Conservation (phyloP, 352 stramenopile genomes). For the Globisporangium abappressorium region DNA sequence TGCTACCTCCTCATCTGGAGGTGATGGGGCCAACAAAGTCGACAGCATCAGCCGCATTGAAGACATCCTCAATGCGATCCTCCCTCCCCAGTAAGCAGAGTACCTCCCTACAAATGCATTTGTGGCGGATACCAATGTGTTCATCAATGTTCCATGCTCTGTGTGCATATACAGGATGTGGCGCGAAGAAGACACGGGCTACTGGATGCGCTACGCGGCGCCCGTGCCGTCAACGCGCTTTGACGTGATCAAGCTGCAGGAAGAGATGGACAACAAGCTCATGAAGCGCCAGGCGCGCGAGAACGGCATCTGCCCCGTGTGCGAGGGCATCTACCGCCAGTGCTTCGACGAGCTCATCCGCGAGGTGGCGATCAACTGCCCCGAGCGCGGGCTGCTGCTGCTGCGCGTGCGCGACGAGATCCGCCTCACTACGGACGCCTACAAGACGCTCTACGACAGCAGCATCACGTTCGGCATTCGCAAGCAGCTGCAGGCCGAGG, state of each 20-base stretch:
- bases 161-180: slow-evolving; percentile 48
- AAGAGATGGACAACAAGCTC: slow-evolving; percentile 88
- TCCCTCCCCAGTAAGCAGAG: slow-evolving; percentile 61
- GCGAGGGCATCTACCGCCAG: slow-evolving; percentile 93
- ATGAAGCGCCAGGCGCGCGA: slow-evolving; percentile 89
- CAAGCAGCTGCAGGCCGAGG: slow-evolving; percentile 93
- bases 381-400: slow-evolving; percentile 90
- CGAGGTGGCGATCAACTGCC: slow-evolving; percentile 90
- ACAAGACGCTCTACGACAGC: slow-evolving; percentile 94
- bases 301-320: slow-evolving; percentile 91
- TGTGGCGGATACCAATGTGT: background rate
- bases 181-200: slow-evolving; percentile 73
- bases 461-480: slow-evolving; percentile 92
- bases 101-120: no score
- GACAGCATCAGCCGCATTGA: slow-evolving; percentile 66
- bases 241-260: slow-evolving; percentile 91
- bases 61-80: slow-evolving; percentile 73
- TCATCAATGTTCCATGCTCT: background rate
- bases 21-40: slow-evolving; percentile 25
- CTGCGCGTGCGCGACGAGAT: slow-evolving; percentile 93
- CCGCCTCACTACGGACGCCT: slow-evolving; percentile 92
- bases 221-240: slow-evolving; percentile 89
- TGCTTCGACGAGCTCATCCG: slow-evolving; percentile 93
- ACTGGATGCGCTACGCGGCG: slow-evolving; percentile 91
- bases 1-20: slow-evolving; percentile 20